These are phyloP conservation scores for Oemleria cerasiformis DNA, from an alignment of 306 rosid species.

Conservation along the genomic window DNA sequence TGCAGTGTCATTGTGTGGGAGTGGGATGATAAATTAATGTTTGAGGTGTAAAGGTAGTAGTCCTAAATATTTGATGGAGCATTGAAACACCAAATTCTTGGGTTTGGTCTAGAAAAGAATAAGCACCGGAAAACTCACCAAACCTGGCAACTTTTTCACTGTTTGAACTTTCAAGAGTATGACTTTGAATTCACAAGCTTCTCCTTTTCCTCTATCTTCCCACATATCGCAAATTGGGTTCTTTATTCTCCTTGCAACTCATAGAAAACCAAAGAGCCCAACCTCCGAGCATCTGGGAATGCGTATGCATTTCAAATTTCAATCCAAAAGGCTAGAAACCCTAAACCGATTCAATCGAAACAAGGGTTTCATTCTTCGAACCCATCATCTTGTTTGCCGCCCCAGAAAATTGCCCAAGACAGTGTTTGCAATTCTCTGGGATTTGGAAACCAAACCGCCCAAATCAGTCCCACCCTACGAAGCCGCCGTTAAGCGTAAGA, in stretches of 20 bases:
- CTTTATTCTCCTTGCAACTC: not conserved
- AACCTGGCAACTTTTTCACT: no score
- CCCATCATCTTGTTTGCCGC: no score
- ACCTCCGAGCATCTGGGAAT: not conserved
- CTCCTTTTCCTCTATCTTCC: not conserved
- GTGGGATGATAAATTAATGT: no score
- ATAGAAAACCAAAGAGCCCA: not conserved
- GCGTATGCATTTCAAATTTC: conserved; percentile 37
- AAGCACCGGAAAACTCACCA: no score
- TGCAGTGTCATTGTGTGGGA: no score
- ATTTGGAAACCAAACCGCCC: conserved; percentile 79
- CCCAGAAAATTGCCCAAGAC: conserved; percentile 20
- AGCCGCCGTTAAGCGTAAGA: no score
- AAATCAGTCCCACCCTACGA: conserved; percentile 55
- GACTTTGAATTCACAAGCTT: not conserved
- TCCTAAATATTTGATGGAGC: no score
- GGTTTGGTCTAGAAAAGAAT: no score
- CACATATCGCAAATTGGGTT: not conserved
- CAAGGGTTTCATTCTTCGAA: conserved; percentile 1
- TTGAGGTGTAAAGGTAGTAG: no score
- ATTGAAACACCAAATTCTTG: no score
- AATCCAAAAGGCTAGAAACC: conserved; percentile 6
- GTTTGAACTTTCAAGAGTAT: no score
- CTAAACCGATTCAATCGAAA: conserved; percentile 16
- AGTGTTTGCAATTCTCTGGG: conserved; percentile 84